A percentile compares a stretch with the other conserved stretches of the same genome.
phyloP scores from a whole-genome alignment of 768 basidiomycete species.

The Leccinum sublutescens region DNA sequence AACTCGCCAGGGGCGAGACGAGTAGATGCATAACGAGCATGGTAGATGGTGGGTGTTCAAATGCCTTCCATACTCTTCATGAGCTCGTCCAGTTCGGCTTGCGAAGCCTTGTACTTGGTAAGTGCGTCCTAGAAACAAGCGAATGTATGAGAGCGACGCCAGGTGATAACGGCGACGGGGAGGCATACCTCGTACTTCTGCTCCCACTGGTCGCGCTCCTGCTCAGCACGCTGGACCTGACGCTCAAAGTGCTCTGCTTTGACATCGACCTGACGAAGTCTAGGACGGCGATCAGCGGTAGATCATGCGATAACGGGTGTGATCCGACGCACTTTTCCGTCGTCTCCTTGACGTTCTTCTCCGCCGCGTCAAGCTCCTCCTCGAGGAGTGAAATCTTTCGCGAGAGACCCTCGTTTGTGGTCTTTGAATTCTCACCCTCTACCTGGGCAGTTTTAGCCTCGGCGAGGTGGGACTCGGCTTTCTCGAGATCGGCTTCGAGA shows the following conservation, averaged over 20 bases:
- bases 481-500: conserved; percentile 67
- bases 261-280: conserved; percentile 94
- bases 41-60: conserved; percentile 33
- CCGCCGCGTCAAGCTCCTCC: conserved; percentile 92
- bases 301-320: conserved; percentile 11
- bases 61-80: conserved; percentile 71
- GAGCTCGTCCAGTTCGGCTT: conserved; percentile 84
- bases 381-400: conserved; percentile 91
- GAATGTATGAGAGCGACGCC: conserved; percentile 1
- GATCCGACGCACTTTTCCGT: conserved; percentile 80
- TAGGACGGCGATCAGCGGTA: conserved; percentile 34
- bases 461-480: conserved; percentile 61
- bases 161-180: background rate
- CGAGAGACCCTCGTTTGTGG: conserved; percentile 65
- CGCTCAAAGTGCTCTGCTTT: conserved; percentile 99
- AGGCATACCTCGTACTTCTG: conserved; percentile 85
- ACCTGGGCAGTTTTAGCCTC: conserved; percentile 62
- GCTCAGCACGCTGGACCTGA: conserved; percentile 79
- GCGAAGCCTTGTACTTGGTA: conserved; percentile 67
- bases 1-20: conserved; percentile 3
- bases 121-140: conserved; percentile 56
- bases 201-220: conserved; percentile 93
- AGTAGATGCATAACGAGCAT: conserved; percentile 5
- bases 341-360: conserved; percentile 96
- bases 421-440: conserved; percentile 70